Percentiles rank a stretch among this genome's conserved stretches.
These are phyloP conservation scores for Trichosporon sp. DNA, from an alignment of 1,284 basidiomycete species.

Conservation along the genomic window DNA sequence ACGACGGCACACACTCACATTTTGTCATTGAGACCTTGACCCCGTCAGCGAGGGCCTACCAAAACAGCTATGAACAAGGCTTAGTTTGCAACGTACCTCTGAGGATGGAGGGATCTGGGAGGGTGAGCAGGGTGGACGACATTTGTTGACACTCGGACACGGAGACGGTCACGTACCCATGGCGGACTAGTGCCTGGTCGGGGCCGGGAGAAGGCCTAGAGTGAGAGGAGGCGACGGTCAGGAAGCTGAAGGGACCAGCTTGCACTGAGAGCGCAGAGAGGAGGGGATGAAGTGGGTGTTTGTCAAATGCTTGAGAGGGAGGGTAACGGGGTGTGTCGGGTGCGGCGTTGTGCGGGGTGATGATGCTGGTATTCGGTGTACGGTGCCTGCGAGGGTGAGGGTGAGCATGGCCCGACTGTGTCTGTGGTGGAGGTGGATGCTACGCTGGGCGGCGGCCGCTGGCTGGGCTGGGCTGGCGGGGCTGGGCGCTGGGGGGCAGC, in stretches of 20 bases:
- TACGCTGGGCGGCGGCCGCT: neutral
- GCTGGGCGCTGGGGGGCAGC: too few relatives aligned
- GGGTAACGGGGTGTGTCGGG: neutral
- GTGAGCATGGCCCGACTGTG: neutral
- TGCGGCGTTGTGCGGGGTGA: neutral
- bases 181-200: neutral
- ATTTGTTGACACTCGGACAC: neutral
- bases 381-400: neutral
- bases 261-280: neutral
- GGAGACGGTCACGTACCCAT: constrained; percentile 13
- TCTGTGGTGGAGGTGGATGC: neutral
- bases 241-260: neutral
- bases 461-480: too few relatives aligned
- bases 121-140: neutral
- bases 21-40: constrained; percentile 50
- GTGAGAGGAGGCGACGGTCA: neutral
- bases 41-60: neutral
- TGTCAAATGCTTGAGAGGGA: neutral
- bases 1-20: constrained; percentile 30
- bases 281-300: neutral
- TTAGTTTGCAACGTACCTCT: constrained; percentile 27
- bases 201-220: neutral
- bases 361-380: neutral
- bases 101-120: constrained; percentile 37
- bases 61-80: too few relatives aligned